These are phyloP conservation scores for Blastocystis sp. DNA, from an alignment of 352 stramenopile species.

Conservation along the genomic window DNA sequence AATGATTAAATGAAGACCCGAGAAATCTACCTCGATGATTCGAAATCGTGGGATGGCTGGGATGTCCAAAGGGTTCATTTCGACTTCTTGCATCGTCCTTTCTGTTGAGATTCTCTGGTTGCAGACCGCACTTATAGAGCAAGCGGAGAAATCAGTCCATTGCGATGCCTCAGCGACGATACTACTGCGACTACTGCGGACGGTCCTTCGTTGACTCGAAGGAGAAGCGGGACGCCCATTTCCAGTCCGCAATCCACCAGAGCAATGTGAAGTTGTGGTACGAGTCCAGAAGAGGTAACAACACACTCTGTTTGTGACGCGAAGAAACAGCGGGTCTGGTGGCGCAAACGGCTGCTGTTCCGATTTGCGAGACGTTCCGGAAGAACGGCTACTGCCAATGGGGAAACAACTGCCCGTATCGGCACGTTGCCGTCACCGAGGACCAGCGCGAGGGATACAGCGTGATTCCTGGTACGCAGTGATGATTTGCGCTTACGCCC, in stretches of 20 bases:
- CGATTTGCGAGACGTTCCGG: conserved; percentile 27
- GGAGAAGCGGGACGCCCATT: conserved; percentile 43
- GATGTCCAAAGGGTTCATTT: too few relatives aligned
- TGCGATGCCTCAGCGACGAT: conserved; percentile 42
- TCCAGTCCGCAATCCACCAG: conserved; percentile 53
- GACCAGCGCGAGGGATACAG: conserved; percentile 21
- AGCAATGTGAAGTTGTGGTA: conserved; percentile 66
- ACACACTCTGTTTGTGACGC: neutral
- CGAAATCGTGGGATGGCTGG: too few relatives aligned
- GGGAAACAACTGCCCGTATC: conserved; percentile 67
- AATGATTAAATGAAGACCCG: too few relatives aligned
- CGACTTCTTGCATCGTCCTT: too few relatives aligned
- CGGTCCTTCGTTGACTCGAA: conserved; percentile 49
- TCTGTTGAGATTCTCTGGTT: too few relatives aligned
- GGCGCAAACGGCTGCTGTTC: neutral
- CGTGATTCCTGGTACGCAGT: conserved; percentile 48
- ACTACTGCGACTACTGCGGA: conserved; percentile 64
- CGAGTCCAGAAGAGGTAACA: conserved; percentile 10
- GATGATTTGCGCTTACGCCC: neutral
- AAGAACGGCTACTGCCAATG: conserved; percentile 44
- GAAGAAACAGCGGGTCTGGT: conserved; percentile 41
- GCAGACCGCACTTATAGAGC: too few relatives aligned
- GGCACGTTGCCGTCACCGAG: conserved; percentile 23
- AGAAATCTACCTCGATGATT: too few relatives aligned
- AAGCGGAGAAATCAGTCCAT: too few relatives aligned